phyloP scores from a whole-genome alignment of 768 basidiomycete genomes.

The Mrakia frigida region DNA sequence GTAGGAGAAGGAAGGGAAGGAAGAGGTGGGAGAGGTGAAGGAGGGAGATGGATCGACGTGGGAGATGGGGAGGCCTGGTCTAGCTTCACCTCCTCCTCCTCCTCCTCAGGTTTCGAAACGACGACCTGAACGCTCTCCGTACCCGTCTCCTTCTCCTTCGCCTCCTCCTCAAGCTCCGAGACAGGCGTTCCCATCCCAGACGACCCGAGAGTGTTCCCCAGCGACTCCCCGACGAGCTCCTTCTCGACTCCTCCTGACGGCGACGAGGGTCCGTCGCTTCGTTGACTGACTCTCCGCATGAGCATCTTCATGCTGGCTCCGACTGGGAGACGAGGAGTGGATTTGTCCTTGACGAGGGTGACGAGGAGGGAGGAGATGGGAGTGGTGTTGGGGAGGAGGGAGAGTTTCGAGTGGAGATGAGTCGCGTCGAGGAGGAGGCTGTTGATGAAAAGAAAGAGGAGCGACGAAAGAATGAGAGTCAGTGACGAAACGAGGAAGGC shows the following conservation, averaged over 20 bases:
- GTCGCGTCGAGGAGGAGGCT: constrained; percentile 76
- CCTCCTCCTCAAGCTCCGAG: background rate
- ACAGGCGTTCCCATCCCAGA: background rate
- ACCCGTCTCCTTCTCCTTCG: background rate
- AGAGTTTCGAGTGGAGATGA: constrained; percentile 69
- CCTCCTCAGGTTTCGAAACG: background rate
- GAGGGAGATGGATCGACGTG: background rate
- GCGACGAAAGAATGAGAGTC: constrained; percentile 1
- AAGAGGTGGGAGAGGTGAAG: background rate
- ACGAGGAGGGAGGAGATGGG: constrained; percentile 64
- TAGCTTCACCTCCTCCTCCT: background rate
- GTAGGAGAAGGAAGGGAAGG: background rate
- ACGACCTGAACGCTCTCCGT: background rate
- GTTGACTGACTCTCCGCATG: constrained; percentile 29
- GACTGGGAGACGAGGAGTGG: constrained; percentile 43
- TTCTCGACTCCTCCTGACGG: background rate
- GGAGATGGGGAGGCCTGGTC: background rate
- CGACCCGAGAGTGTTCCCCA: background rate
- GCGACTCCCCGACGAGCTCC: background rate
- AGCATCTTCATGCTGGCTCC: constrained; percentile 28
- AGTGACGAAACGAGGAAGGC: constrained; percentile 17
- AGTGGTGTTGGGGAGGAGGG: constrained; percentile 65
- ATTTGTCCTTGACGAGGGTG: constrained; percentile 76
- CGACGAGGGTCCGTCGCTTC: constrained; percentile 4
- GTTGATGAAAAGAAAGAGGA: constrained; percentile 27